Evolutionary conservation across 2,329 filamentous ascomycete genomes (phyloP).

Genomic region (Magnaporthales sp.): DNA sequence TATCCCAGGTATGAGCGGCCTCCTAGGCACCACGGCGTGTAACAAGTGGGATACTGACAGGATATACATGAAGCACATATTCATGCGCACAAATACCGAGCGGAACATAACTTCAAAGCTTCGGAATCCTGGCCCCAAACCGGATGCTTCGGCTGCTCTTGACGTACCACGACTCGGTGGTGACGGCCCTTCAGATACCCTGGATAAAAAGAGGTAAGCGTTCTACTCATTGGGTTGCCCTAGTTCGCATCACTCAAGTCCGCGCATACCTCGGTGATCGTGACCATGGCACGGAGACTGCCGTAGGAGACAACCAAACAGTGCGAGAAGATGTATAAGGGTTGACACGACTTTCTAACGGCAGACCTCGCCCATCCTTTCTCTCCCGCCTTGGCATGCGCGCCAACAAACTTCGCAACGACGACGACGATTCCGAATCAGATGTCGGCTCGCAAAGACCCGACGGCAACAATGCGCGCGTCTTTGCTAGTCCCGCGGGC

Average conservation of each 20-base stretch:
- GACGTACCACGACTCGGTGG: neutral
- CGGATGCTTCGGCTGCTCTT: slow-evolving; percentile 36
- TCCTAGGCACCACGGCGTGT: neutral
- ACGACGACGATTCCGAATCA: slow-evolving; percentile 57
- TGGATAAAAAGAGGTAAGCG: slow-evolving; percentile 58
- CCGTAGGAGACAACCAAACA: neutral
- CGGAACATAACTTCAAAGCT: slow-evolving; percentile 32
- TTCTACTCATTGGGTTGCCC: neutral
- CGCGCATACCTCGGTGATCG: no score
- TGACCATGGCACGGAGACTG: neutral
- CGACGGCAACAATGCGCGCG: slow-evolving; percentile 74
- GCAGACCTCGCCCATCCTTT: slow-evolving; percentile 54
- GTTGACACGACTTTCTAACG: neutral
- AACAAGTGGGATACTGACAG: neutral
- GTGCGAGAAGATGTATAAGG: neutral
- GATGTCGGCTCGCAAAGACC: slow-evolving; percentile 56
- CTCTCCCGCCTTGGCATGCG: slow-evolving; percentile 72
- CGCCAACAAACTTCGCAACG: slow-evolving; percentile 63
- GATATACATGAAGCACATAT: slow-evolving; percentile 39
- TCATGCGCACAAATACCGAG: slow-evolving; percentile 59
- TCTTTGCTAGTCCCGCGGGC: slow-evolving; percentile 70
- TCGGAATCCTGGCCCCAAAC: slow-evolving; percentile 20
- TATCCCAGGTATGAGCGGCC: slow-evolving; percentile 17
- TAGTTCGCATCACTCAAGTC: slow-evolving; percentile 11
- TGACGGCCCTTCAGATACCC: slow-evolving; percentile 24